Conservation (phyloP, 2,329 filamentous ascomycete genomes). For the Cucurbitaria berberidis region DNA sequence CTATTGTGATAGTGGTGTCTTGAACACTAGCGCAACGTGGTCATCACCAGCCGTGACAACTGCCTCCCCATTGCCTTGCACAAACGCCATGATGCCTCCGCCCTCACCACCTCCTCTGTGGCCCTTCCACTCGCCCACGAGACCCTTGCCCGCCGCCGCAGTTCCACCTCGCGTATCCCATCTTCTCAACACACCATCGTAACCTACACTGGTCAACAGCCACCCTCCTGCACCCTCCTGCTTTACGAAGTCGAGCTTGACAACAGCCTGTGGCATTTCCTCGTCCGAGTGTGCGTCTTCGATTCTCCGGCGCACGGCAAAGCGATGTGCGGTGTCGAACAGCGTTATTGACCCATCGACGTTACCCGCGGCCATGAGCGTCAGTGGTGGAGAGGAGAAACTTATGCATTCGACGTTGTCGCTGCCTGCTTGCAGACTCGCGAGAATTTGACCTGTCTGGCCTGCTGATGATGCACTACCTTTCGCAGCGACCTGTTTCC, state of each 20-base stretch:
- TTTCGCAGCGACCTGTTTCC: slow-evolving; percentile 52
- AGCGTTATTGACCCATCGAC: slow-evolving; percentile 77
- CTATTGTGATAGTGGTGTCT: slow-evolving; percentile 27
- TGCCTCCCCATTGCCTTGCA: slow-evolving; percentile 75
- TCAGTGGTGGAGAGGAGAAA: slow-evolving; percentile 66
- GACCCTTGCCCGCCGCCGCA: slow-evolving; percentile 68
- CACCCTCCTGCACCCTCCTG: slow-evolving; percentile 56
- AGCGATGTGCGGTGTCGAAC: slow-evolving; percentile 85
- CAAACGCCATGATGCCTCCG: slow-evolving; percentile 88
- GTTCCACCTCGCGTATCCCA: slow-evolving; percentile 83
- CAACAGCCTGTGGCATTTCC: slow-evolving; percentile 83
- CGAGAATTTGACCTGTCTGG: slow-evolving; percentile 76
- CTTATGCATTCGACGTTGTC: slow-evolving; percentile 80
- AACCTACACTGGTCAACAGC: slow-evolving; percentile 84
- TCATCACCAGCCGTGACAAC: slow-evolving; percentile 94
- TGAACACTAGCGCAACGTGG: slow-evolving; percentile 36
- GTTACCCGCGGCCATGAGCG: slow-evolving; percentile 66
- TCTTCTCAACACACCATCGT: slow-evolving; percentile 87
- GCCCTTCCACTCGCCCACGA: slow-evolving; percentile 88
- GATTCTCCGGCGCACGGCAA: slow-evolving; percentile 84
- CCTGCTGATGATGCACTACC: slow-evolving; percentile 48
- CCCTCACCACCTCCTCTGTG: slow-evolving; percentile 85
- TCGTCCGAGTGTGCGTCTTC: slow-evolving; percentile 74
- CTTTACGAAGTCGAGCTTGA: slow-evolving; percentile 87
- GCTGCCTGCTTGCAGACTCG: slow-evolving; percentile 78